Conservation (phyloP, 2,329 filamentous ascomycete genomes). For the Colletotrichum simmondsii region DNA sequence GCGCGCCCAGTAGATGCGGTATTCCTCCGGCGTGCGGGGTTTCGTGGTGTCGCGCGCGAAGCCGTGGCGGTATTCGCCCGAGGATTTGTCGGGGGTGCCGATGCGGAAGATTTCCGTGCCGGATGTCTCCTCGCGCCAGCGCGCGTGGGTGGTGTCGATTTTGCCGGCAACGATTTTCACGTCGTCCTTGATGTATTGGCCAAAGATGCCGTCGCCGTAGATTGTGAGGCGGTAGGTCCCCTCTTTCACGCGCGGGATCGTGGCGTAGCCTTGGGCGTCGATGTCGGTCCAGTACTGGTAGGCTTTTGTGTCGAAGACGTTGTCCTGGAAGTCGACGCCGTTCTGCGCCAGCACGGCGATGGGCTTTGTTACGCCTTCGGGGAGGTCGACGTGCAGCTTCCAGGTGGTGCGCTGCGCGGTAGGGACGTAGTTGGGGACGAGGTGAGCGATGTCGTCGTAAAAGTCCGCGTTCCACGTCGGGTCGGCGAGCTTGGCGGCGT, state of each 20-base stretch:
- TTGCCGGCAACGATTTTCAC: constrained; percentile 52
- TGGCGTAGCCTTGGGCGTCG: constrained; percentile 52
- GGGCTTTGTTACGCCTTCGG: constrained; percentile 57
- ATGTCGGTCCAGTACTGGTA: constrained; percentile 69
- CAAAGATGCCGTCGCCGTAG: constrained; percentile 72
- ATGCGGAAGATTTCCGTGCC: constrained; percentile 72
- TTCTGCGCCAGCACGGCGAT: constrained; percentile 64
- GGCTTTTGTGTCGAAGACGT: constrained; percentile 57
- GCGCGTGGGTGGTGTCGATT: constrained; percentile 49
- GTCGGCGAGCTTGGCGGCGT: constrained; percentile 63
- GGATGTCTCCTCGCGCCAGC: constrained; percentile 65
- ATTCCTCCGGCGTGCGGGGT: constrained; percentile 60
- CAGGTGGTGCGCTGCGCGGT: constrained; percentile 61
- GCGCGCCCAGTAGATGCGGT: constrained; percentile 67
- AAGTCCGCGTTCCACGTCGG: constrained; percentile 68
- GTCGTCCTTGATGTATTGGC: constrained; percentile 65
- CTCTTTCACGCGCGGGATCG: constrained; percentile 61
- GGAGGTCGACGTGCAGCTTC: constrained; percentile 61
- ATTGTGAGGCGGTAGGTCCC: constrained; percentile 72
- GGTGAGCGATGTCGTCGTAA: constrained; percentile 70
- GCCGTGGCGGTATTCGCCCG: constrained; percentile 69
- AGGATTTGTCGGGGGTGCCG: constrained; percentile 68
- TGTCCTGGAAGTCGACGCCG: constrained; percentile 67
- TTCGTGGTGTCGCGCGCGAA: constrained; percentile 55
- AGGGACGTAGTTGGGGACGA: constrained; percentile 69